These are phyloP conservation scores for Golubevia sp. DNA, from an alignment of 1,284 basidiomycete genomes.

Conservation along the genomic window DNA sequence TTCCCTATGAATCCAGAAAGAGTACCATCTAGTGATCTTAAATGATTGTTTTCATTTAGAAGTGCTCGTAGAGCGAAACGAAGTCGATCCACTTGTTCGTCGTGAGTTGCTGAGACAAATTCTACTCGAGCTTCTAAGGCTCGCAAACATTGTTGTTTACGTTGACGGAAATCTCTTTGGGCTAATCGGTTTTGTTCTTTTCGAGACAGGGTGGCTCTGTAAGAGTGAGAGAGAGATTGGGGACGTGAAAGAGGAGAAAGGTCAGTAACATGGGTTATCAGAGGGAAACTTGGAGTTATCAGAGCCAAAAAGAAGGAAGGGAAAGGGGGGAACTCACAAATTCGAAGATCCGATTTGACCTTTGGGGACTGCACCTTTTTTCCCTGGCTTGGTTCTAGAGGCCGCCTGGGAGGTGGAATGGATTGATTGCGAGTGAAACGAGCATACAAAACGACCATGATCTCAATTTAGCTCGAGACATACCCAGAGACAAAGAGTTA, in stretches of 20 bases:
- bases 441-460: no score
- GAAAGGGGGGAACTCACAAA: neutral
- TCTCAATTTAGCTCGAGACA: no score
- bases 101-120: constrained; percentile 44
- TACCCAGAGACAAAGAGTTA: no score
- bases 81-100: constrained; percentile 47
- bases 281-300: neutral
- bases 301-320: neutral
- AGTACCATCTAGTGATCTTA: constrained; percentile 30
- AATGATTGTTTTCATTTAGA: constrained; percentile 44
- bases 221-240: constrained; percentile 1
- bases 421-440: neutral
- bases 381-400: no score
- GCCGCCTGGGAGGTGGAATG: no score
- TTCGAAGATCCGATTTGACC: no score
- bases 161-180: constrained; percentile 49
- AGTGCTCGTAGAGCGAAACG: constrained; percentile 34
- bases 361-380: no score
- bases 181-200: constrained; percentile 52
- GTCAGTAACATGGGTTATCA: neutral
- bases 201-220: constrained; percentile 19
- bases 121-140: constrained; percentile 42
- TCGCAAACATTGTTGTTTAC: constrained; percentile 53
- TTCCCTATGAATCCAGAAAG: constrained; percentile 43
- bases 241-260: neutral